Evolutionary conservation across 2,329 filamentous ascomycete species (phyloP).

Genomic region (Fusarium nematophilum): DNA sequence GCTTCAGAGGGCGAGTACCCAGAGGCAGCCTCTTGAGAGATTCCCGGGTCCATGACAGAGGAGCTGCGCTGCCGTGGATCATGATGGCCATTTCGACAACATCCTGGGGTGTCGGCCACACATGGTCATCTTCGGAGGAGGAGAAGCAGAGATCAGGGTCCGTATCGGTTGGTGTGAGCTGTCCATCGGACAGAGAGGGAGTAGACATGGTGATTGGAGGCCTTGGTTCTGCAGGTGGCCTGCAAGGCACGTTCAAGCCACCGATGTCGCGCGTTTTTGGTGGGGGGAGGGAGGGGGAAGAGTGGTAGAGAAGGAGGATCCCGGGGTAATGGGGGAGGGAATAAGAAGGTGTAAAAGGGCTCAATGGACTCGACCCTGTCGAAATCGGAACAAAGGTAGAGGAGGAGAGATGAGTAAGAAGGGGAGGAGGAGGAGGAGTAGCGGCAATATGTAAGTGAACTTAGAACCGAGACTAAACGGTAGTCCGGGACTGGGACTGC

Average conservation of each 20-base stretch:
- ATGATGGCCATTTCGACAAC: slow-evolving; percentile 44
- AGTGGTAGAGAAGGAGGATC: slow-evolving; percentile 16
- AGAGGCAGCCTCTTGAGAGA: slow-evolving; percentile 49
- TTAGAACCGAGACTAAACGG: slow-evolving; percentile 15
- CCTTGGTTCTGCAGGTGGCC: slow-evolving; percentile 40
- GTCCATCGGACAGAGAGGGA: slow-evolving; percentile 44
- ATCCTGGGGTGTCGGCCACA: slow-evolving; percentile 44
- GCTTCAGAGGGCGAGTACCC: slow-evolving; percentile 50
- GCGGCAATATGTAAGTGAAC: slow-evolving; percentile 30
- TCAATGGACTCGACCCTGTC: slow-evolving; percentile 14
- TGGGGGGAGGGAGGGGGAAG: slow-evolving; percentile 17
- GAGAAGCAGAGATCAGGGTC: slow-evolving; percentile 41
- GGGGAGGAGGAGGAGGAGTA: slow-evolving; percentile 15
- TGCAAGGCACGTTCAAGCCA: slow-evolving; percentile 45
- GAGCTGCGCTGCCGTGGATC: slow-evolving; percentile 39
- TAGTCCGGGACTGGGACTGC: slow-evolving; percentile 19
- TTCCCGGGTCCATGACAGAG: slow-evolving; percentile 40
- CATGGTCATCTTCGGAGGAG: slow-evolving; percentile 36
- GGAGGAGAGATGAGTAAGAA: slow-evolving; percentile 16
- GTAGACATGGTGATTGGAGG: slow-evolving; percentile 42
- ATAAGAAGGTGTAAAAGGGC: slow-evolving; percentile 9
- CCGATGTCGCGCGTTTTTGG: slow-evolving; percentile 38
- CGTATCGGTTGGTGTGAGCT: slow-evolving; percentile 43
- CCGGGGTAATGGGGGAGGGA: slow-evolving; percentile 17
- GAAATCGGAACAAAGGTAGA: slow-evolving; percentile 17